Evolutionary conservation across 805 yeast genomes (phyloP), one percentile per base, ranked within the genome.

Genomic region (Saccharomyces eubayanus): DNA sequence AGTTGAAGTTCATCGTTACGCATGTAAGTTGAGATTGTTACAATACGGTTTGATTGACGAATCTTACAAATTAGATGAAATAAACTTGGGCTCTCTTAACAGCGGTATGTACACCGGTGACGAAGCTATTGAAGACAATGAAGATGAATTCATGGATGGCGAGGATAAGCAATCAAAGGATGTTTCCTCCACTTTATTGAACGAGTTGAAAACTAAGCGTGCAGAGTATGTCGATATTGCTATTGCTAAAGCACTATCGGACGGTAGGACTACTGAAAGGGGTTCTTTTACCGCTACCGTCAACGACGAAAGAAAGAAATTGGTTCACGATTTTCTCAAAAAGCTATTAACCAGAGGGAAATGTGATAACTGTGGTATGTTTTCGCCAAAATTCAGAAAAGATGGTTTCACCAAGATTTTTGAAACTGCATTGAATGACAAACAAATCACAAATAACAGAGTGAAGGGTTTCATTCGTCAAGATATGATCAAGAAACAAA

Each of bases 331-430:
- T 36, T 85, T 91, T 63, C 88, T 90, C 75, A 81, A 80, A 62
- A 80, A 80, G 62, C 71, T 91, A 50, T 73, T 88, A 58, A 71
- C 86, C 49, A 82, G 97, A 71, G 84, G 90, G 53, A 87, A 84
- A 71, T 94, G 99, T 80, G 96, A 89, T 64, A 90, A 91, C 72
- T 94, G 99, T 79, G 89, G 90, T 47, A 88, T 91, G 96, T 88
- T 77, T 70, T 89, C 97, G 47, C 98, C 99, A 53, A 77, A 85
- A 36, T 92, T 85, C 76, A 83, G 99, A 74, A 92, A 91, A 65
- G 99, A 94, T 68, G 99, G 99, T 0, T 85, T 83, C 66, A 80
- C 91, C 57, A 94, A 95, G 75, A 83, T 94, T 58, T 94, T 94
- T 65, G 98, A 94, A 73, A 84, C 83, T 60, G 83, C 95, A 5